phyloP scores from a whole-genome alignment of 257 asterid species.

The Sherardia arvensis region DNA sequence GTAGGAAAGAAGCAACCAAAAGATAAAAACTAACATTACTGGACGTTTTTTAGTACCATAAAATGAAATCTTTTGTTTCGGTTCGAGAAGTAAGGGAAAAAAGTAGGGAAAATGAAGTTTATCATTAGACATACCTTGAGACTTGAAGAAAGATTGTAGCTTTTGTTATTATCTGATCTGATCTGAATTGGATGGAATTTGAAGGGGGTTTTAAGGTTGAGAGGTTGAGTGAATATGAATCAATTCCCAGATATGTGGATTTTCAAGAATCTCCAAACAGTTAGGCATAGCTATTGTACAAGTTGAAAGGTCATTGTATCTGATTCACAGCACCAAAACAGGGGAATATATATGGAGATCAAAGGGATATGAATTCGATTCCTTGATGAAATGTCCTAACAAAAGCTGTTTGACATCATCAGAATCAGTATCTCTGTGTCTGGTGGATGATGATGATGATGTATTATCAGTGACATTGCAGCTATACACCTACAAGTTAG shows the following conservation, averaged over 20 bases:
- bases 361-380: constrained; percentile 16
- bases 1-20: neutral
- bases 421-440: constrained; percentile 1
- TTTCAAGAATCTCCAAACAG: constrained; percentile 8
- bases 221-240: constrained; percentile 15
- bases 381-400: neutral
- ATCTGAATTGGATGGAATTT: neutral
- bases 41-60: neutral
- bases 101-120: neutral
- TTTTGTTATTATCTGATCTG: neutral
- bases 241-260: constrained; percentile 11
- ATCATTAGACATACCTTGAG: neutral
- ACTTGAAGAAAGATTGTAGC: neutral
- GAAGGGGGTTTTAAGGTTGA: neutral
- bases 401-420: neutral
- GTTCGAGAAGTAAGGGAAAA: neutral
- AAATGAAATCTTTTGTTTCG: neutral
- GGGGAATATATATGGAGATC: constrained; percentile 1
- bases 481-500: neutral
- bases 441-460: neutral
- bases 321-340: neutral
- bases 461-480: neutral
- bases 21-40: too few species aligned
- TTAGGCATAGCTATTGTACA: neutral
- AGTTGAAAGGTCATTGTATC: neutral